phyloP scores from a whole-genome alignment of 768 basidiomycete species.

The Bullera alba region DNA sequence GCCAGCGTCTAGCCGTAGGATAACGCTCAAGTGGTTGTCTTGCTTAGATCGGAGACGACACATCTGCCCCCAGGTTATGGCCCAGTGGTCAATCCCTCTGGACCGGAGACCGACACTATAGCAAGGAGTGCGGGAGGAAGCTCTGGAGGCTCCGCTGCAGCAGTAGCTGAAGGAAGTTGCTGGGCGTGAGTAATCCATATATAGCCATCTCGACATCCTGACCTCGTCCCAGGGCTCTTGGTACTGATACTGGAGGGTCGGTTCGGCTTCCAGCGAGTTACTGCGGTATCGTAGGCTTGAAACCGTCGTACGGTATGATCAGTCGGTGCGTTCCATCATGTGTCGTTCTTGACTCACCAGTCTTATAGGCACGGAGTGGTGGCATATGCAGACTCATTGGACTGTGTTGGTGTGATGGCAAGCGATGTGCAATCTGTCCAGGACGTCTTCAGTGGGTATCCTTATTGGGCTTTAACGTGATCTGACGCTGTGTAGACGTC shows the following conservation, averaged over 20 bases:
- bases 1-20: background rate
- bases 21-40: background rate
- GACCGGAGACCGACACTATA: slow-evolving; percentile 42
- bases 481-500: slow-evolving; percentile 41
- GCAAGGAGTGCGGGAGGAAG: slow-evolving; percentile 77
- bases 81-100: slow-evolving; percentile 69
- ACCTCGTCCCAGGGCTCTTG: slow-evolving; percentile 60
- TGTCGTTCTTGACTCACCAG: background rate
- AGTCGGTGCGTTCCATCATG: slow-evolving; percentile 57
- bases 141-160: slow-evolving; percentile 90
- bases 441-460: slow-evolving; percentile 59
- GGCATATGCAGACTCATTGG: slow-evolving; percentile 87
- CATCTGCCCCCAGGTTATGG: slow-evolving; percentile 69
- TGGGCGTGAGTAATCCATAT: slow-evolving; percentile 57
- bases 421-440: slow-evolving; percentile 52
- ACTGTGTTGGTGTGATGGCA: slow-evolving; percentile 82
- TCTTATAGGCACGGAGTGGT: slow-evolving; percentile 72
- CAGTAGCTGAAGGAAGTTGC: slow-evolving; percentile 77
- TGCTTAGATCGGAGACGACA: slow-evolving; percentile 55
- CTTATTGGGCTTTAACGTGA: background rate
- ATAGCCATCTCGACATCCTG: background rate
- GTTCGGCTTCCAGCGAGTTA: slow-evolving; percentile 88
- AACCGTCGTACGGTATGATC: slow-evolving; percentile 88
- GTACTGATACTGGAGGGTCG: slow-evolving; percentile 94
- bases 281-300: slow-evolving; percentile 83